These are phyloP conservation scores for Encephalitozoon romaleae DNA, from an alignment of 371 early-diverging fungal genomes.

Conservation along the genomic window DNA sequence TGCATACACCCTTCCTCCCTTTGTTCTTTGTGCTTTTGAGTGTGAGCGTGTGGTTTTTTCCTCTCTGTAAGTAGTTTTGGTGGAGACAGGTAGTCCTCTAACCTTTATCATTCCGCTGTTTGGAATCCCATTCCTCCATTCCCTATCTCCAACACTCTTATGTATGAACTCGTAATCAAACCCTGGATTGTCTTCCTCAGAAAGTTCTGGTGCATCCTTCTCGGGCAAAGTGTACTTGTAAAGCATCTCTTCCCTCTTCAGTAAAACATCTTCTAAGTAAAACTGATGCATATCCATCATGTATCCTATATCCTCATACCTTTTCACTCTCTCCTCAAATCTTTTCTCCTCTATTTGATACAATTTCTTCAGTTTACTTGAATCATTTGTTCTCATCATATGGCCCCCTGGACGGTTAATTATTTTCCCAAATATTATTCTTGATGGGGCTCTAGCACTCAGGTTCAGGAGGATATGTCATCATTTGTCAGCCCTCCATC, in stretches of 20 bases:
- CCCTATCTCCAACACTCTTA: neutral
- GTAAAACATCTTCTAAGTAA: neutral
- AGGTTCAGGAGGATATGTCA: too few species aligned
- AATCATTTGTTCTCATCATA: neutral
- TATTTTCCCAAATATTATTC: slow-evolving; percentile 4
- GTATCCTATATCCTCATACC: neutral
- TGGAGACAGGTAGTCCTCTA: neutral
- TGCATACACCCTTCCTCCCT: slow-evolving; percentile 51
- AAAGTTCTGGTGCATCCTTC: neutral
- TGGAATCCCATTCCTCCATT: neutral
- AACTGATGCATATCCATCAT: slow-evolving; percentile 6
- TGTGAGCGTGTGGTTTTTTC: neutral
- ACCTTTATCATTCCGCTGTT: neutral
- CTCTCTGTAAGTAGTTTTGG: slow-evolving; percentile 14
- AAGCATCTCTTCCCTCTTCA: slow-evolving; percentile 7
- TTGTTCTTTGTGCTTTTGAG: neutral
- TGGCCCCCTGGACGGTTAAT: neutral
- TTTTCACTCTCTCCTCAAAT: neutral
- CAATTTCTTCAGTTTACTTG: slow-evolving; percentile 2
- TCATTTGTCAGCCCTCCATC: too few species aligned
- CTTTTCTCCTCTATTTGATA: slow-evolving; percentile 5
- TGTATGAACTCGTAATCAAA: slow-evolving; percentile 4
- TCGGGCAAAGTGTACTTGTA: neutral
- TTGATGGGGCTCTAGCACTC: too few species aligned
- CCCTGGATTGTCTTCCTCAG: neutral